Conservation (phyloP, 1,139 yeast species). For the Maudiozyma humilis region DNA sequence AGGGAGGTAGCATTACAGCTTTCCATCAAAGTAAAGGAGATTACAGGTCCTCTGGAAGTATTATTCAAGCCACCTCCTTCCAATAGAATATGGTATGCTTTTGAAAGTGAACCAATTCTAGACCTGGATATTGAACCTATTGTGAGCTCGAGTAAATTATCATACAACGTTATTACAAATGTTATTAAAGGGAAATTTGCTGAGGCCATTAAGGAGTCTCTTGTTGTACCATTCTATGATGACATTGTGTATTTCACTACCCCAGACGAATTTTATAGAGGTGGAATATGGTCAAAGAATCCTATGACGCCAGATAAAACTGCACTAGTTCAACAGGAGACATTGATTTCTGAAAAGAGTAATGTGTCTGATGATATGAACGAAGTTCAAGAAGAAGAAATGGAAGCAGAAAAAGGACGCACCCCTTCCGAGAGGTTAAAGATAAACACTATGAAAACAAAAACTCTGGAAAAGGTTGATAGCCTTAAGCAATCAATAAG, state of each 20-base stretch:
- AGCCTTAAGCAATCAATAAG: neutral
- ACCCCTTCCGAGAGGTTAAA: too few relatives aligned
- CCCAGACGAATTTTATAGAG: conserved; percentile 61
- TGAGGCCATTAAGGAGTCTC: conserved; percentile 68
- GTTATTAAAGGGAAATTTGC: conserved; percentile 70
- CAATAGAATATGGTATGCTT: conserved; percentile 82
- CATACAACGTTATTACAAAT: conserved; percentile 69
- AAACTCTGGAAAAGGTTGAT: conserved; percentile 1
- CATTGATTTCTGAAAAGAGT: neutral
- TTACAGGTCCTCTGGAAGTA: conserved; percentile 68
- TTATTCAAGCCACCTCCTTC: conserved; percentile 85
- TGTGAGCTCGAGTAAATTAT: conserved; percentile 73
- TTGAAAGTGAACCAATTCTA: conserved; percentile 69
- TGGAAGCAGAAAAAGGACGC: neutral
- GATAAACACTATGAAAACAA: neutral
- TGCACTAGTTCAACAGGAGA: neutral
- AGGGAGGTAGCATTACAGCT: conserved; percentile 71
- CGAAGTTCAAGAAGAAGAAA: neutral
- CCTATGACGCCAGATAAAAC: neutral
- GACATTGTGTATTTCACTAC: conserved; percentile 70
- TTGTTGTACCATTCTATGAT: conserved; percentile 84
- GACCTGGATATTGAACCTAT: conserved; percentile 77
- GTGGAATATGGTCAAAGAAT: conserved; percentile 75
- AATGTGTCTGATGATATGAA: neutral
- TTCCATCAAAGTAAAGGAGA: conserved; percentile 56